Conservation (phyloP, 176 grass and related monocot species). For the Musa acuminata region DNA sequence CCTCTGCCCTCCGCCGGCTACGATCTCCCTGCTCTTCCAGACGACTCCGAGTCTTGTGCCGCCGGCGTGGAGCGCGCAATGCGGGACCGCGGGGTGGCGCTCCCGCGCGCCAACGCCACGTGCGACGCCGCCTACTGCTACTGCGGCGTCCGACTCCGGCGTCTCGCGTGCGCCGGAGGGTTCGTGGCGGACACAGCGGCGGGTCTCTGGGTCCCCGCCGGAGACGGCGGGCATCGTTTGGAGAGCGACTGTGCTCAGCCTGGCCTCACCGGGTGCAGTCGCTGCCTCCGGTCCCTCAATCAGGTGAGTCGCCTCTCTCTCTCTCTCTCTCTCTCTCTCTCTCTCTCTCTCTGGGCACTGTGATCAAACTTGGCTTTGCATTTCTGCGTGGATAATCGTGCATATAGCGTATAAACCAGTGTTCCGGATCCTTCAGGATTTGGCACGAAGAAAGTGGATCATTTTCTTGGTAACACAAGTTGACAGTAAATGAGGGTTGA, state of each 20-base stretch:
- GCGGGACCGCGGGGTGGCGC: conserved; percentile 26
- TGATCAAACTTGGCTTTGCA: too few relatives aligned
- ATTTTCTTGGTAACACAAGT: too few relatives aligned
- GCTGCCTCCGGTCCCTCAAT: conserved; percentile 62
- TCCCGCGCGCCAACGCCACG: conserved; percentile 55
- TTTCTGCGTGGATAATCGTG: too few relatives aligned
- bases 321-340: too few relatives aligned
- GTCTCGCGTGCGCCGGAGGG: conserved; percentile 38
- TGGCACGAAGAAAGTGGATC: too few relatives aligned
- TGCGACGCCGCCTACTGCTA: conserved; percentile 76
- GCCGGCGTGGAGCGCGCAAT: conserved; percentile 57
- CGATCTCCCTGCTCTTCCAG: conserved; percentile 52
- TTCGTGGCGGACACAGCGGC: not conserved
- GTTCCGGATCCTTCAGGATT: too few relatives aligned
- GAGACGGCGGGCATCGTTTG: conserved; percentile 27
- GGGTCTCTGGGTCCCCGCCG: conserved; percentile 35
- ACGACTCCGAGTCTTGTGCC: conserved; percentile 59
- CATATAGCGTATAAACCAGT: too few relatives aligned
- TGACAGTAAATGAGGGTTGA: too few relatives aligned
- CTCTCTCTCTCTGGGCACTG: not conserved
- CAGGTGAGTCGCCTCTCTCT: conserved; percentile 31
- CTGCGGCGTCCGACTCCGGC: conserved; percentile 65
- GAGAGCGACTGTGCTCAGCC: conserved; percentile 38
- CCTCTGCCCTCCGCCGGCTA: not conserved
- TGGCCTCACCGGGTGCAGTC: conserved; percentile 56